phyloP scores from a whole-genome alignment of 2,329 filamentous ascomycete species.

The Immersiporthe knoxdaviesiana region DNA sequence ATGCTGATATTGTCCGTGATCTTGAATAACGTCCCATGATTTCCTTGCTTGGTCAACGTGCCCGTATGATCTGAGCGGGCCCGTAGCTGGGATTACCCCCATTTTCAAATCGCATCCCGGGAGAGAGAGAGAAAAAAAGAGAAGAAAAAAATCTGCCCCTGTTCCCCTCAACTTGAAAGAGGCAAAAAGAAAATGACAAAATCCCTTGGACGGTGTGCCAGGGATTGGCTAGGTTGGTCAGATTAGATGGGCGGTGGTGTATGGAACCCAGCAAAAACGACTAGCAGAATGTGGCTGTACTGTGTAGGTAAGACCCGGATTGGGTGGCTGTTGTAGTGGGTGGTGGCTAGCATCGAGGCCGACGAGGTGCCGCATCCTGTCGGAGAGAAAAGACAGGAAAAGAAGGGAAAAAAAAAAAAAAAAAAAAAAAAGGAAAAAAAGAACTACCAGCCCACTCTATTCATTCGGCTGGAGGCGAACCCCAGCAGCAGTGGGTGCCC shows the following conservation, averaged over 20 bases:
- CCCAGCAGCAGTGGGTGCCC: background rate
- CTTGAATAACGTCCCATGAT: background rate
- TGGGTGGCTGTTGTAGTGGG: constrained; percentile 11
- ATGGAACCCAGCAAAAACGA: constrained; percentile 10
- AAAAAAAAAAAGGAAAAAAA: background rate
- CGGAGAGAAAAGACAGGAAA: background rate
- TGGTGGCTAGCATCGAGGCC: constrained; percentile 12
- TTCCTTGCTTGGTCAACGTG: background rate
- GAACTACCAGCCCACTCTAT: background rate
- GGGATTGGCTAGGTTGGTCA: background rate
- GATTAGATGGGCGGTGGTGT: background rate
- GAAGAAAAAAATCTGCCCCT: background rate
- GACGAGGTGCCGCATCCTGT: constrained; percentile 14
- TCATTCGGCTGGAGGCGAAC: background rate
- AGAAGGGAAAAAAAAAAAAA: background rate
- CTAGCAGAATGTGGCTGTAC: constrained; percentile 6
- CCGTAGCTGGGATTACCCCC: background rate
- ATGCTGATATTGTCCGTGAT: background rate
- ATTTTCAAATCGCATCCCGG: background rate
- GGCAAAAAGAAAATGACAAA: background rate
- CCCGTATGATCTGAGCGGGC: background rate
- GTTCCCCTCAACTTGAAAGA: background rate
- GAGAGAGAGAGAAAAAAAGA: too few relatives aligned
- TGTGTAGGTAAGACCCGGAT: constrained; percentile 3
- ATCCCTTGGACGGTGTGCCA: too few relatives aligned